phyloP scores from a whole-genome alignment of 371 early-diverging fungal genomes.

The Mortierella sp. region DNA sequence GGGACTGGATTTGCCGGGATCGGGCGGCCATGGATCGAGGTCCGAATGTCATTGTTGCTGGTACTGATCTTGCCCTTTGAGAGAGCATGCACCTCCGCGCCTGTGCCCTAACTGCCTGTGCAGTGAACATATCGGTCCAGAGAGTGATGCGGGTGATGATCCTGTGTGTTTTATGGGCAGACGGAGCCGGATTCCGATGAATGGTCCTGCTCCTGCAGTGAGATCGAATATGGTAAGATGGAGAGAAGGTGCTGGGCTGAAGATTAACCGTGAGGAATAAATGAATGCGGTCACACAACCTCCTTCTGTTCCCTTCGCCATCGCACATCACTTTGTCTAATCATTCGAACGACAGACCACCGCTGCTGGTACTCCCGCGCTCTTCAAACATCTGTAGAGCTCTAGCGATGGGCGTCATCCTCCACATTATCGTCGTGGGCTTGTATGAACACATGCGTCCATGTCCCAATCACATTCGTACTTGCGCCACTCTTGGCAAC shows the following conservation, averaged over 20 bases:
- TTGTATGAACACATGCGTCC: slow-evolving; percentile 26
- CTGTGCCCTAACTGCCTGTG: slow-evolving; percentile 14
- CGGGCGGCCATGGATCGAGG: background rate
- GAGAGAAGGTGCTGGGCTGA: too few relatives aligned
- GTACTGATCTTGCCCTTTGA: slow-evolving; percentile 2
- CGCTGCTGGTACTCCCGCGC: background rate
- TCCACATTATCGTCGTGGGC: slow-evolving; percentile 54
- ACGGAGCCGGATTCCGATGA: too few relatives aligned
- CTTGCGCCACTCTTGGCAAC: slow-evolving; percentile 1
- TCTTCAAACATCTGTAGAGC: background rate
- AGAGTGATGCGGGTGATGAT: background rate
- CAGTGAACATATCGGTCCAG: slow-evolving; percentile 14
- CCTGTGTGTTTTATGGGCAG: too few relatives aligned
- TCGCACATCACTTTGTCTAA: background rate
- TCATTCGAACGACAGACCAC: background rate
- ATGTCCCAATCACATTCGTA: background rate
- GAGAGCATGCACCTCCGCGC: slow-evolving; percentile 3
- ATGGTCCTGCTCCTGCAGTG: too few relatives aligned
- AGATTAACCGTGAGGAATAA: too few relatives aligned
- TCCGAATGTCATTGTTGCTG: background rate
- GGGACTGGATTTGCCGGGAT: slow-evolving; percentile 21
- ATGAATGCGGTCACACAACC: too few relatives aligned
- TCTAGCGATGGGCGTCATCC: slow-evolving; percentile 38
- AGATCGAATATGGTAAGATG: too few relatives aligned
- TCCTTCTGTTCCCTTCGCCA: background rate